These are phyloP conservation scores for Tylopilus subfusipes DNA, from an alignment of 768 basidiomycete genomes.

Conservation along the genomic window DNA sequence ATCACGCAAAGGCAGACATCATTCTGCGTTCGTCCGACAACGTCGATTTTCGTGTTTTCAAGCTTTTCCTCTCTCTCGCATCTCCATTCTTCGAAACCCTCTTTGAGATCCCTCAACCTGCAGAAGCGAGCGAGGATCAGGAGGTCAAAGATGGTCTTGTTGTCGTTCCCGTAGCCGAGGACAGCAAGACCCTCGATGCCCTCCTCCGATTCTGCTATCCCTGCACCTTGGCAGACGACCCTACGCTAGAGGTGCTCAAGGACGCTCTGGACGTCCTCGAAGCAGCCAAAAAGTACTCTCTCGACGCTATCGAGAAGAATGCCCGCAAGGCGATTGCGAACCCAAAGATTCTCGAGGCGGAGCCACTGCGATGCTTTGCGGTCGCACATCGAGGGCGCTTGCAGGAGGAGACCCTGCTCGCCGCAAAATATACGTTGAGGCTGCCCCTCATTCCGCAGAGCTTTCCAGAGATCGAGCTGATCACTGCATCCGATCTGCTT, in stretches of 20 bases:
- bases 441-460: slow-evolving; percentile 21
- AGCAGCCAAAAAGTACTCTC: slow-evolving; percentile 21
- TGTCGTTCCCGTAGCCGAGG: slow-evolving; percentile 18
- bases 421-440: slow-evolving; percentile 30
- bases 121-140: slow-evolving; percentile 1
- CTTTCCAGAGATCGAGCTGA: slow-evolving; percentile 27
- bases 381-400: slow-evolving; percentile 26
- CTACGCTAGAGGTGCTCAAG: slow-evolving; percentile 7
- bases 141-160: slow-evolving; percentile 13
- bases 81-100: slow-evolving; percentile 30
- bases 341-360: slow-evolving; percentile 18
- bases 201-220: slow-evolving; percentile 26
- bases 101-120: slow-evolving; percentile 29
- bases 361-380: slow-evolving; percentile 31
- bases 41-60: too few species aligned
- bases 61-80: slow-evolving; percentile 28
- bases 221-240: slow-evolving; percentile 18
- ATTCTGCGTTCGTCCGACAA: too few species aligned
- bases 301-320: slow-evolving; percentile 18
- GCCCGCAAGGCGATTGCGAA: slow-evolving; percentile 19
- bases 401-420: slow-evolving; percentile 22
- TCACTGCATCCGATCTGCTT: slow-evolving; percentile 28
- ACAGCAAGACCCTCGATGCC: slow-evolving; percentile 18
- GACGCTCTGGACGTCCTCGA: slow-evolving; percentile 14
- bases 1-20: too few species aligned